These are phyloP conservation scores for Gossypium mustelinum DNA, from an alignment of 345 rosid species.

Conservation along the genomic window DNA sequence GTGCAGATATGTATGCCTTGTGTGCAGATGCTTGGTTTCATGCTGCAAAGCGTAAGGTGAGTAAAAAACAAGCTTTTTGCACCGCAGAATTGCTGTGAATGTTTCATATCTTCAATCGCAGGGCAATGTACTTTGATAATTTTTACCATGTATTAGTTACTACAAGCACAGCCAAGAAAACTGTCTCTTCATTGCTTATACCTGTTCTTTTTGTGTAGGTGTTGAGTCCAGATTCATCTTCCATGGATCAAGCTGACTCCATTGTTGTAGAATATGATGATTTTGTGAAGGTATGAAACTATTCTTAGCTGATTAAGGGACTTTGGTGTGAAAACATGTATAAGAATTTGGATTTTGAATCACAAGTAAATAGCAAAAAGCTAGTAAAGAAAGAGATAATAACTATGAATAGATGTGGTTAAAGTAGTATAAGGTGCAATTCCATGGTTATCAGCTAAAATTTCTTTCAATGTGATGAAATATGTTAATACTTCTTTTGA, in stretches of 20 bases:
- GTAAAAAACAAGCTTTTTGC: conserved; percentile 6
- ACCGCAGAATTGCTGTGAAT: neutral
- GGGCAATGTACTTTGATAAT: neutral
- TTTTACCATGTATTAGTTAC: neutral
- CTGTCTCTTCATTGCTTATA: conserved; percentile 5
- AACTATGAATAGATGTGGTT: neutral
- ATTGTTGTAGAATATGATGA: conserved; percentile 65
- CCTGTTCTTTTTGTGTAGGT: conserved; percentile 40
- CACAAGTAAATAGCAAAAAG: neutral
- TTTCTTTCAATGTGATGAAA: neutral
- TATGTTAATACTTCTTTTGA: too few species aligned
- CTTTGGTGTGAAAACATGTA: neutral
- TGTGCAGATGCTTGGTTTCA: conserved; percentile 99
- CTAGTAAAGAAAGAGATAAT: neutral
- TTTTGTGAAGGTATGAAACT: conserved; percentile 65
- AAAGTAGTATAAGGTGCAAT: neutral
- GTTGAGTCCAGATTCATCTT: conserved; percentile 38
- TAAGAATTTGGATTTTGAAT: neutral
- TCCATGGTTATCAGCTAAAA: neutral
- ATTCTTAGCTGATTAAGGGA: neutral
- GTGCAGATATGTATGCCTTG: conserved; percentile 97
- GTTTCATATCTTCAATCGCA: neutral
- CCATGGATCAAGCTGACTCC: conserved; percentile 45
- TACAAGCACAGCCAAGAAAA: neutral
- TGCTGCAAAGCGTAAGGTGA: conserved; percentile 88